These are phyloP conservation scores for Pythium rishiriense DNA, from an alignment of 352 stramenopile genomes.

Conservation along the genomic window DNA sequence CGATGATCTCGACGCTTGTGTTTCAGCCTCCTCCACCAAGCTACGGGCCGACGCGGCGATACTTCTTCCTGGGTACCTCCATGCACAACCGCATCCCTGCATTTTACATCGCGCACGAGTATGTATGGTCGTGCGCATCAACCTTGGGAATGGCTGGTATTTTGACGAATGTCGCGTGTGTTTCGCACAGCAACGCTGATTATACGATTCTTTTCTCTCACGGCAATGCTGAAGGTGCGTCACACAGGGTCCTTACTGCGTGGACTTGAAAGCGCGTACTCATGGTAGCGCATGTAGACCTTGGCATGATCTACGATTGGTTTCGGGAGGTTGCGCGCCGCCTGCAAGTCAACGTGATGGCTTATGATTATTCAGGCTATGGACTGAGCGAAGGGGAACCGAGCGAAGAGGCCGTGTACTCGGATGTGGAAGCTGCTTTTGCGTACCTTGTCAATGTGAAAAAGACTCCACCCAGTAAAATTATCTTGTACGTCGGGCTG, in stretches of 20 bases:
- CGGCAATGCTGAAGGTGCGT: conserved; percentile 94
- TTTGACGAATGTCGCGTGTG: background rate
- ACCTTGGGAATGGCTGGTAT: background rate
- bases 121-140: conserved; percentile 4
- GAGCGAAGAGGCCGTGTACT: conserved; percentile 94
- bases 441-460: conserved; percentile 93
- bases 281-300: conserved; percentile 52
- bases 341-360: conserved; percentile 86
- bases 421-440: conserved; percentile 95
- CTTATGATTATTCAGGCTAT: conserved; percentile 98
- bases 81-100: conserved; percentile 90
- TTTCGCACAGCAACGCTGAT: conserved; percentile 72
- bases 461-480: conserved; percentile 89
- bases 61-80: conserved; percentile 93
- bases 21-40: conserved; percentile 86
- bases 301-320: conserved; percentile 98
- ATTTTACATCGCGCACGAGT: conserved; percentile 94
- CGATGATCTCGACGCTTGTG: conserved; percentile 78
- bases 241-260: background rate
- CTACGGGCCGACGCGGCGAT: conserved; percentile 80
- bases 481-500: conserved; percentile 93
- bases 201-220: conserved; percentile 97
- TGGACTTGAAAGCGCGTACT: too few relatives aligned
- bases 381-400: conserved; percentile 93
- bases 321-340: conserved; percentile 91